phyloP scores from a whole-genome alignment of 352 stramenopile species.

The Phytophthora idaei region DNA sequence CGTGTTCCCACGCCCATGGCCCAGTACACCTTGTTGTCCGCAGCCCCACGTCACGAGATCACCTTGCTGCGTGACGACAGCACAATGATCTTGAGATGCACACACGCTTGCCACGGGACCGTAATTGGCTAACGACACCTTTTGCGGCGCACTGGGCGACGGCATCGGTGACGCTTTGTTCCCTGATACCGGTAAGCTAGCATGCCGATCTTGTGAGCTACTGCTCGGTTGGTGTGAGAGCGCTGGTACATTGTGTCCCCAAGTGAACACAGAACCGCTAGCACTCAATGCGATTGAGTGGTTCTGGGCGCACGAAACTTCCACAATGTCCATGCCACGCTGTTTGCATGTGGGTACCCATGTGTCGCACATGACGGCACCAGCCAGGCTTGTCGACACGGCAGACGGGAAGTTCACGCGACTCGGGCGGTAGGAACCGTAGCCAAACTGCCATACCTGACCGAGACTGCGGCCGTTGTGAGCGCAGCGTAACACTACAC shows the following conservation, averaged over 20 bases:
- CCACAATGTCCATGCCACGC: constrained; percentile 57
- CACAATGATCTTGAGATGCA: constrained; percentile 80
- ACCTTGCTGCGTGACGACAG: constrained; percentile 64
- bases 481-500: constrained; percentile 63
- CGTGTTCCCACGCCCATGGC: constrained; percentile 71
- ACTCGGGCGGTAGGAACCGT: constrained; percentile 70
- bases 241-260: constrained; percentile 72
- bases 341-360: constrained; percentile 69
- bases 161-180: constrained; percentile 20
- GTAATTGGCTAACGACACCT: constrained; percentile 51
- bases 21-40: constrained; percentile 69
- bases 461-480: constrained; percentile 60
- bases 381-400: constrained; percentile 11
- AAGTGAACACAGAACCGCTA: constrained; percentile 74
- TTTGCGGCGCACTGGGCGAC: constrained; percentile 52
- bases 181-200: constrained; percentile 11
- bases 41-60: constrained; percentile 82
- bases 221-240: constrained; percentile 51
- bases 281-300: constrained; percentile 79
- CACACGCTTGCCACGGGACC: constrained; percentile 60
- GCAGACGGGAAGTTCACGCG: constrained; percentile 61
- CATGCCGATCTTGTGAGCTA: constrained; percentile 7
- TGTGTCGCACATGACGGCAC: constrained; percentile 52
- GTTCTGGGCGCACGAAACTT: constrained; percentile 77
- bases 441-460: constrained; percentile 84